These are phyloP conservation scores for Sarcodon aspratus DNA, from an alignment of 768 basidiomycete species.

Conservation along the genomic window DNA sequence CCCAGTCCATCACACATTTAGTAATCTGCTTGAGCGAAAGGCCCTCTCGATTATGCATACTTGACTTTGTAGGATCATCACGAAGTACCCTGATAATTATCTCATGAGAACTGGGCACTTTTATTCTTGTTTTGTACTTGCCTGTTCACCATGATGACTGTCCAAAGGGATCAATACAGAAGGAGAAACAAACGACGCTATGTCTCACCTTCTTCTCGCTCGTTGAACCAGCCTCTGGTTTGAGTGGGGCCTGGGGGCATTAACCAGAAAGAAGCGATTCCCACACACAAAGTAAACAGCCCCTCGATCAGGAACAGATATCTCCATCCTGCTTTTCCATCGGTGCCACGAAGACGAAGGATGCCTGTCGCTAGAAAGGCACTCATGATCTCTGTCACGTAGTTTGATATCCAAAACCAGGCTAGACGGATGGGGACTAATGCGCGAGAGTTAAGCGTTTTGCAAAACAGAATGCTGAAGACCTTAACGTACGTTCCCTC, in stretches of 20 bases:
- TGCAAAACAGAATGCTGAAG: not conserved
- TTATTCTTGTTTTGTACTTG: too few relatives aligned
- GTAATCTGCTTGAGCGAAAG: constrained; percentile 37
- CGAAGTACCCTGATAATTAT: too few relatives aligned
- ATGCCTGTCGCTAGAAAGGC: constrained; percentile 61
- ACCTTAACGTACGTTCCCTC: constrained; percentile 29
- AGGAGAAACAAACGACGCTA: not conserved
- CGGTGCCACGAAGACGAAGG: constrained; percentile 37
- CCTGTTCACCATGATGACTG: constrained; percentile 48
- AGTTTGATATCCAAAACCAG: constrained; percentile 57
- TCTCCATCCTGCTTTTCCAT: constrained; percentile 44
- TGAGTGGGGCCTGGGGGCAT: constrained; percentile 57
- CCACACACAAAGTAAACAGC: constrained; percentile 35
- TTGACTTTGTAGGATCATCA: constrained; percentile 53
- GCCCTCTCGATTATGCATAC: constrained; percentile 67
- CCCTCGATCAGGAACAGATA: constrained; percentile 51
- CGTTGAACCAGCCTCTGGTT: constrained; percentile 50
- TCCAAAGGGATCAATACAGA: not conserved
- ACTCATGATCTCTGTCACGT: constrained; percentile 39
- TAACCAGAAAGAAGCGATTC: constrained; percentile 39
- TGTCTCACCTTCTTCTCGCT: constrained; percentile 25
- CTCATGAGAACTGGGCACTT: too few relatives aligned
- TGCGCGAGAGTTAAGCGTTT: not conserved
- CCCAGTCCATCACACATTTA: constrained; percentile 42
- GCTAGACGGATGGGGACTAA: constrained; percentile 56